These are phyloP conservation scores for Mucor saturninus DNA, from an alignment of 371 early-diverging fungal species.

Conservation along the genomic window DNA sequence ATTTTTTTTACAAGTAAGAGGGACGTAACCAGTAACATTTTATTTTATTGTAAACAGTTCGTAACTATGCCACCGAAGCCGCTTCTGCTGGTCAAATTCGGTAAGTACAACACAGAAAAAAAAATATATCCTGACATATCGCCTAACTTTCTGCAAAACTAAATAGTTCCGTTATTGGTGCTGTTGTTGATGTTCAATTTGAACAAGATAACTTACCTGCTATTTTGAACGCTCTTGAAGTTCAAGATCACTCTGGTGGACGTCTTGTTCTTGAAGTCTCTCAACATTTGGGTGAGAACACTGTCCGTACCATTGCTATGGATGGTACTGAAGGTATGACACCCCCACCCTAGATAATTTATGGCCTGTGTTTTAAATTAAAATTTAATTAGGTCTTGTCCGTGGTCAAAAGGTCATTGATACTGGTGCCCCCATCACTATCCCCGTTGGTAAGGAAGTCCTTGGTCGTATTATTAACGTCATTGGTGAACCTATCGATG, in stretches of 20 bases:
- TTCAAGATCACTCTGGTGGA: conserved; percentile 75
- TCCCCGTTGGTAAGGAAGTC: conserved; percentile 95
- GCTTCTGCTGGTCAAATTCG: conserved; percentile 44
- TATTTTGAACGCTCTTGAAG: conserved; percentile 97
- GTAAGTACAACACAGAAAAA: conserved; percentile 21
- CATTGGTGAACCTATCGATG: conserved; percentile 98
- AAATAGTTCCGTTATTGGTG: conserved; percentile 85
- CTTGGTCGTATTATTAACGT: conserved; percentile 98
- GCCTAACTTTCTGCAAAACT: not conserved
- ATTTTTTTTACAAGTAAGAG: not conserved
- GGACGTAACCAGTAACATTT: not conserved
- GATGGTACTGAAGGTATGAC: conserved; percentile 79
- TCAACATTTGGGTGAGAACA: conserved; percentile 98
- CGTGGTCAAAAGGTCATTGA: conserved; percentile 96
- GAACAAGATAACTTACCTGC: conserved; percentile 91
- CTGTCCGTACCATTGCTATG: conserved; percentile 99
- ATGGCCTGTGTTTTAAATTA: not conserved
- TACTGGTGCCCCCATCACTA: conserved; percentile 93
- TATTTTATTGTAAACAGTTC: conserved; percentile 21
- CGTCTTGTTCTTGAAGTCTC: conserved; percentile 96
- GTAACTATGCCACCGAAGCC: conserved; percentile 40
- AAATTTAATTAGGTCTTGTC: conserved; percentile 80
- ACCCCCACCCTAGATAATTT: not conserved
- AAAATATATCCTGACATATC: not conserved
- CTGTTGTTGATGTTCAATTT: conserved; percentile 98